Base-by-base conservation (phyloP, 1,139 yeast genomes). In the Magnusiomyces sp. region DNA sequence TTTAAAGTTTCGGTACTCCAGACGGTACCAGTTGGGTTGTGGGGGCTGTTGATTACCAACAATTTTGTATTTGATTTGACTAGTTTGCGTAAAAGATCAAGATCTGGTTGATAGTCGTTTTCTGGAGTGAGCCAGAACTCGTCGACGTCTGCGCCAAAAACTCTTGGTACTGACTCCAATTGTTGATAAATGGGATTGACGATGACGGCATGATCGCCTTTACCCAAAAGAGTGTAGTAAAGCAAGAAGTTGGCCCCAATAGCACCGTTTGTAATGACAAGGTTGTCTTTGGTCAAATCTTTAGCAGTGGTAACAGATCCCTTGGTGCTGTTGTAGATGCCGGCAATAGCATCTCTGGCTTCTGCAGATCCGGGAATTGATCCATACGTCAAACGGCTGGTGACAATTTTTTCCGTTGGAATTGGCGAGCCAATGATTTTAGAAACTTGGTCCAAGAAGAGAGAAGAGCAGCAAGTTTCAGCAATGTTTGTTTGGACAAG, bases 171-270 rank as follows among this genome's bases (percentile, higher is more conserved):
- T 36, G 79, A 72, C 33, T 68, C 59, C 31, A 78, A 62, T 57
- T 77, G 82, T 58, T 75, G 79, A 61, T 78, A 79, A 1, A 74
- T 11, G 16, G 83, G 83, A 48, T 71, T 72, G 5, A 75, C 72
- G 20, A 73, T 76, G 45, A 78, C 67, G 2, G 74, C 75, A 54
- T 73, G 78, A 56, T 77, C 81, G 1, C 71, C 74, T 2, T 71
- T 68, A 33, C 71, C 71, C 1, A 74, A 70, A n/a, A 77, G 54
- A 0, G 77, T 64, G 57, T 76, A 77, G 55, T 74, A 70, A 0
- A 71, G 57, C 46, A 77, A 64, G 56, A 76, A 78, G 56, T 78
- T 78, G 44, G 76, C 82, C 2, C 78, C 82, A 60, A 78, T 79
- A 4, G 81, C 81, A 14, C 83, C 83, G 58, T 77, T 76, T 23